These are phyloP conservation scores for Lachancea sp. DNA, from an alignment of 805 yeast genomes.

Conservation along the genomic window DNA sequence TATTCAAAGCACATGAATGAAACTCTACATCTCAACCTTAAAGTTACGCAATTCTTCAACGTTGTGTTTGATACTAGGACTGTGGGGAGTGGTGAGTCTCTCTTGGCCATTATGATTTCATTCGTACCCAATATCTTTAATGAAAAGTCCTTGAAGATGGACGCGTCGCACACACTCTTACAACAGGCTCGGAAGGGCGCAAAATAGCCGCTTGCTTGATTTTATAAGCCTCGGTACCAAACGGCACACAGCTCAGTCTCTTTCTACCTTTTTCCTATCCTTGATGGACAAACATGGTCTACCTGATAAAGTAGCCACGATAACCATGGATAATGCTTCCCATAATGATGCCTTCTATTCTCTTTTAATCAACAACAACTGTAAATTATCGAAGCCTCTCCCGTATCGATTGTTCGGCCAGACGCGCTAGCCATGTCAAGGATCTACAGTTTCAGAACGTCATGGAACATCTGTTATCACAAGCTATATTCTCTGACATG, in stretches of 20 bases:
- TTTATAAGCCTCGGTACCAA: slow-evolving; percentile 2
- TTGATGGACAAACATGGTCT: slow-evolving; percentile 7
- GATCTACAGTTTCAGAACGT: slow-evolving; percentile 2
- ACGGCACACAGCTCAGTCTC: slow-evolving; percentile 3
- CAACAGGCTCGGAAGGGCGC: slow-evolving; percentile 1
- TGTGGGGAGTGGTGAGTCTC: slow-evolving; percentile 2
- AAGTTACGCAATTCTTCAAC: slow-evolving; percentile 2
- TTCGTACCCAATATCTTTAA: slow-evolving; percentile 8
- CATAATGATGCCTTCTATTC: neutral
- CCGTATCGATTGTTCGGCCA: slow-evolving; percentile 6
- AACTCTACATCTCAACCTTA: neutral
- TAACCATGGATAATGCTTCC: slow-evolving; percentile 7
- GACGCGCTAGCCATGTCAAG: slow-evolving; percentile 6
- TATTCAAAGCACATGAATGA: neutral
- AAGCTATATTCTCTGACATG: neutral
- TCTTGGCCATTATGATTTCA: slow-evolving; percentile 5
- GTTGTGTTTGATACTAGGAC: slow-evolving; percentile 8
- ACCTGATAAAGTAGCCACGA: slow-evolving; percentile 8
- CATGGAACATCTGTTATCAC: neutral
- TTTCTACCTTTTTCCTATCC: neutral
- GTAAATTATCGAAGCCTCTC: slow-evolving; percentile 1
- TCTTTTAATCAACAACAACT: neutral
- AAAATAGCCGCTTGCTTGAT: slow-evolving; percentile 8
- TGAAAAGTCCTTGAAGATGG: too few species aligned
- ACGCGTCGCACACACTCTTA: slow-evolving; percentile 2